Evolutionary conservation across 2,329 filamentous ascomycete genomes (phyloP).

Genomic region (Alternaria sp.): DNA sequence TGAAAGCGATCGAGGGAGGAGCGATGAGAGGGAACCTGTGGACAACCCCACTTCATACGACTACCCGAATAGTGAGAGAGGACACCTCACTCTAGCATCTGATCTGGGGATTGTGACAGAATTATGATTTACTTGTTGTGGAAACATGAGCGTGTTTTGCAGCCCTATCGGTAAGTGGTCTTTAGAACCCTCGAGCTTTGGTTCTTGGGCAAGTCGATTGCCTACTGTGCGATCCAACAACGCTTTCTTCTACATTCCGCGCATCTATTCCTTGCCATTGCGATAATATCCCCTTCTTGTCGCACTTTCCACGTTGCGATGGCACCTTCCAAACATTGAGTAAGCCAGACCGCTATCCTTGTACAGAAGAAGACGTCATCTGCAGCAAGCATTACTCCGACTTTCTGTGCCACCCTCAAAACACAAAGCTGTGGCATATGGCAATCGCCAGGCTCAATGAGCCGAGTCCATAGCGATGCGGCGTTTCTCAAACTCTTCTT

Average conservation of each 20-base stretch:
- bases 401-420: not conserved
- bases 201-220: not conserved
- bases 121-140: not conserved
- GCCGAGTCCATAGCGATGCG: not conserved
- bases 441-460: not conserved
- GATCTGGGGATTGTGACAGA: not conserved
- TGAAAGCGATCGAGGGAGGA: not conserved
- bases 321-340: not conserved
- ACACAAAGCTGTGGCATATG: not conserved
- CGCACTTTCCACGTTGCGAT: not conserved
- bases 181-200: not conserved
- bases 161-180: not conserved
- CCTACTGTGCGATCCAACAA: not conserved
- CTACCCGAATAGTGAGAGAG: not conserved
- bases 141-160: not conserved
- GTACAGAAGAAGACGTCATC: not conserved
- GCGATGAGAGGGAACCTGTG: not conserved
- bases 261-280: not conserved
- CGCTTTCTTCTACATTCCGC: not conserved
- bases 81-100: not conserved
- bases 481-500: not conserved
- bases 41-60: not conserved
- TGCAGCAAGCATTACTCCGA: not conserved
- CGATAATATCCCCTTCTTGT: not conserved
- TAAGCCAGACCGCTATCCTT: not conserved